phyloP scores from a whole-genome alignment of 2,329 filamentous ascomycete species.

The Stachybotrys echinatus region DNA sequence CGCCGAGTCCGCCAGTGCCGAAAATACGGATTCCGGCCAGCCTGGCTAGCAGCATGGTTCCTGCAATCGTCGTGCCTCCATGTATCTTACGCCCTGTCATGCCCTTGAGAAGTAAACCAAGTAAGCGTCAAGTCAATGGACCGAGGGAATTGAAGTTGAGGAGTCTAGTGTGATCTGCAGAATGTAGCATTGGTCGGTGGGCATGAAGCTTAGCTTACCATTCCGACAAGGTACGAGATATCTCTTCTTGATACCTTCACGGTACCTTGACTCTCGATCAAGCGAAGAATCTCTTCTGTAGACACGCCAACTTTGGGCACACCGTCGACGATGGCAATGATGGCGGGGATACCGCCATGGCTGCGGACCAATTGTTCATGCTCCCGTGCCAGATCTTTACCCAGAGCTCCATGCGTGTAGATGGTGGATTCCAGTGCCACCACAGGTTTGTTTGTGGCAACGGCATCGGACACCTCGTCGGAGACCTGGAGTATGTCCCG shows the following conservation, averaged over 20 bases:
- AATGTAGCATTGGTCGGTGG: neutral
- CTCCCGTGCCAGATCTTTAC: slow-evolving; percentile 67
- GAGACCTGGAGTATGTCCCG: slow-evolving; percentile 61
- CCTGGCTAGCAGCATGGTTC: slow-evolving; percentile 85
- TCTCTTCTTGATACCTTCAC: slow-evolving; percentile 85
- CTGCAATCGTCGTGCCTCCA: slow-evolving; percentile 89
- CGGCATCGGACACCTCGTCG: slow-evolving; percentile 75
- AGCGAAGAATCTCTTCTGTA: slow-evolving; percentile 64
- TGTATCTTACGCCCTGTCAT: slow-evolving; percentile 63
- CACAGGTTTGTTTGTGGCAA: slow-evolving; percentile 70
- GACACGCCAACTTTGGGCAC: slow-evolving; percentile 74
- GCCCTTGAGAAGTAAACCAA: slow-evolving; percentile 36
- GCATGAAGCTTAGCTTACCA: slow-evolving; percentile 43
- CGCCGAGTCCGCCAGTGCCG: slow-evolving; percentile 89
- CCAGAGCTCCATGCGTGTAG: slow-evolving; percentile 88
- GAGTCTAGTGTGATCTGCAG: too few relatives aligned
- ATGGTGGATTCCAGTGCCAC: slow-evolving; percentile 95
- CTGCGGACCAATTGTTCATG: slow-evolving; percentile 77
- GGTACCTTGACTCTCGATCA: slow-evolving; percentile 64
- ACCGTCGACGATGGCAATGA: slow-evolving; percentile 82
- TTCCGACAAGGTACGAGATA: slow-evolving; percentile 72
- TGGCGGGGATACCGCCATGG: slow-evolving; percentile 81
- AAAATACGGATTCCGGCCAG: slow-evolving; percentile 88
- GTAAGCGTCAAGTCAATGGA: slow-evolving; percentile 4
- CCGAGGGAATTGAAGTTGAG: too few relatives aligned